Evolutionary conservation across 2,329 filamentous ascomycete genomes (phyloP), one percentile per base, ranked within the genome.

Genomic region (Biscogniauxia sp.): DNA sequence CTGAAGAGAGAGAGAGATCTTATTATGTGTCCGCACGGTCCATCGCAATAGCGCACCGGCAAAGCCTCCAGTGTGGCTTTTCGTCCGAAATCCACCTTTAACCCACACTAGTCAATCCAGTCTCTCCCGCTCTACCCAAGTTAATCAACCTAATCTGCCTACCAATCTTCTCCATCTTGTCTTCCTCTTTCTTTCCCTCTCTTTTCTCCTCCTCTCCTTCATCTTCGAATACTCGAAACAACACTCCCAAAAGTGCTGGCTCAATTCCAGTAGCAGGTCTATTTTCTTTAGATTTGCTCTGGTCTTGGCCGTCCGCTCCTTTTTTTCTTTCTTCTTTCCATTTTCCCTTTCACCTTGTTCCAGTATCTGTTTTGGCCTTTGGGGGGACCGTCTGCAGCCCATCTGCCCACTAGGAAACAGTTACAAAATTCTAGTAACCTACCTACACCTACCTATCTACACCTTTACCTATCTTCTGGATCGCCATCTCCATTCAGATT

Each of bases 271-370:
- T 73, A 73, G 80, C 80, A 78, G 73, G 77, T 79, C 78, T 78
- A 32, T 66, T 52, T 63, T 61, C 68, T 58, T 70, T 70, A 74
- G 74, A 79, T 79, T 82, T 79, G 75, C 77, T 75, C 82, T 86
- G 84, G 83, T 82, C 76, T 84, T 78, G 81, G 73, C 83, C 82
- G 83, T 85, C 83, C 83, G 78, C 81, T 85, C 83, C 79, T 80
- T 81, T 83, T 72, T 70, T 64, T 60, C 66, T 60, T 66, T 59
- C 58, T 45, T 45, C 37, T 67, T 60, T 66, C 58, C 58, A 62
- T 64, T 60, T 64, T 64, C 64, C 61, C 59, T 68, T 67, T 63
- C 56, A 62, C 65, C 59, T 64, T 65, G 67, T 32, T 64, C 63
- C 60, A 66, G 65, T 64, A 66, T 67, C 66, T 69, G 65, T 67